These are phyloP conservation scores for Cercospora sesami DNA, from an alignment of 2,329 filamentous ascomycete genomes.

Conservation along the genomic window DNA sequence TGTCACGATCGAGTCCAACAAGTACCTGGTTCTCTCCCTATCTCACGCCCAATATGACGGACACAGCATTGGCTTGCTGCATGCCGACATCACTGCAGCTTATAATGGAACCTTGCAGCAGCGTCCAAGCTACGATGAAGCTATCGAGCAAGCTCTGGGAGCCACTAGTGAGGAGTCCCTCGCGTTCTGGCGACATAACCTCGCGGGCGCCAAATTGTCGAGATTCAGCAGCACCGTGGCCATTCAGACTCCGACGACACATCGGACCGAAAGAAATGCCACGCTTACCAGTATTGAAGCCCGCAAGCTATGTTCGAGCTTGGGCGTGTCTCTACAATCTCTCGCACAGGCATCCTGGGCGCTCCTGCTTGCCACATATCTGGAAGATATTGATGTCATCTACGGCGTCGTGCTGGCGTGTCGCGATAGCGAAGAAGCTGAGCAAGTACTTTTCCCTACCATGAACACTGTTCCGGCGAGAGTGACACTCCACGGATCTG, in stretches of 20 bases:
- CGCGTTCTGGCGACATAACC: constrained; percentile 69
- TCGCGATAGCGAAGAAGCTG: constrained; percentile 69
- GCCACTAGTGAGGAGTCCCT: constrained; percentile 51
- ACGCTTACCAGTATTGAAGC: constrained; percentile 46
- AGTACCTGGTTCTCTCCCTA: constrained; percentile 66
- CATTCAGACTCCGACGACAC: constrained; percentile 26
- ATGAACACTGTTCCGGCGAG: constrained; percentile 88
- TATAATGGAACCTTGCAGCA: constrained; percentile 49
- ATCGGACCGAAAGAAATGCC: constrained; percentile 53
- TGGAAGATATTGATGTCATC: constrained; percentile 67
- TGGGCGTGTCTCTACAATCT: constrained; percentile 71
- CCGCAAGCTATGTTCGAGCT: constrained; percentile 62
- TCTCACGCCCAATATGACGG: constrained; percentile 89
- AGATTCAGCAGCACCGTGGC: constrained; percentile 41
- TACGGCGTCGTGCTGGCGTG: constrained; percentile 85
- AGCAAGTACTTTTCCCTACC: constrained; percentile 74
- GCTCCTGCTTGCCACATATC: constrained; percentile 64
- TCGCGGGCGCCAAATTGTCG: constrained; percentile 54
- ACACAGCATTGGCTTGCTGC: constrained; percentile 74
- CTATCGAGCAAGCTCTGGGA: constrained; percentile 57
- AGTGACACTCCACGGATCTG: constrained; percentile 68
- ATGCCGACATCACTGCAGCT: constrained; percentile 66
- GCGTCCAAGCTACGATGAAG: constrained; percentile 53
- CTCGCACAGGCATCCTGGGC: constrained; percentile 77
- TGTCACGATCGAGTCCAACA: constrained; percentile 37